A percentile compares a stretch with the other conserved stretches of the same genome.
Evolutionary conservation across 192 early-diverging fungal genomes (phyloP).

Genomic region (Umbelopsis sp.): DNA sequence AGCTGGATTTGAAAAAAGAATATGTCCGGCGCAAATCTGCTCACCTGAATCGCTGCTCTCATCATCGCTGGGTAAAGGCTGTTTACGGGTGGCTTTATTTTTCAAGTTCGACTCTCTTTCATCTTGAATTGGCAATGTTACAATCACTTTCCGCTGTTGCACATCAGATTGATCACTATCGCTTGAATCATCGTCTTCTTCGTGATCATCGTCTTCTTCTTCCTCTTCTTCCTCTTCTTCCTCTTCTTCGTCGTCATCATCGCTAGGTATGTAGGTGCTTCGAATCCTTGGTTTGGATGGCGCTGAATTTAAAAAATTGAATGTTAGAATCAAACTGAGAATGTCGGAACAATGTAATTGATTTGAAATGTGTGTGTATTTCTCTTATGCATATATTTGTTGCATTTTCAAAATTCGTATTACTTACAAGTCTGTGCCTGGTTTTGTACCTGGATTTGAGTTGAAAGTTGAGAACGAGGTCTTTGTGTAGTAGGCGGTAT

Average conservation of each 20-base stretch:
- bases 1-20: background rate
- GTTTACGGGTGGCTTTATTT: conserved; percentile 21
- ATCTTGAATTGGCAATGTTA: background rate
- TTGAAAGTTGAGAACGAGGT: background rate
- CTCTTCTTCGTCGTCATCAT: conserved; percentile 32
- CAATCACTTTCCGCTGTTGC: background rate
- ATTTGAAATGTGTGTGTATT: background rate
- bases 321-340: conserved; percentile 15
- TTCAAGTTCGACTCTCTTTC: background rate
- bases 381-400: background rate
- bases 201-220: conserved; percentile 11
- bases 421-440: conserved; percentile 13
- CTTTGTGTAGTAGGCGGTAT: background rate
- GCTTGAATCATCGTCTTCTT: too few species aligned
- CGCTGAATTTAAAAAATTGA: conserved; percentile 18
- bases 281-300: conserved; percentile 6
- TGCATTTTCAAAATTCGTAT: background rate
- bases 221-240: conserved; percentile 29
- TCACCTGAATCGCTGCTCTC: conserved; percentile 21
- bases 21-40: background rate
- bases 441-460: background rate
- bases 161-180: too few species aligned
- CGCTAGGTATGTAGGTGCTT: conserved; percentile 23
- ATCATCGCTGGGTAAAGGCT: conserved; percentile 33
- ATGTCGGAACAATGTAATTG: background rate